A percentile compares a stretch with the other conserved stretches of the same genome.
phyloP scores from a whole-genome alignment of 495 filamentous ascomycete species.

The Letharia columbiana region DNA sequence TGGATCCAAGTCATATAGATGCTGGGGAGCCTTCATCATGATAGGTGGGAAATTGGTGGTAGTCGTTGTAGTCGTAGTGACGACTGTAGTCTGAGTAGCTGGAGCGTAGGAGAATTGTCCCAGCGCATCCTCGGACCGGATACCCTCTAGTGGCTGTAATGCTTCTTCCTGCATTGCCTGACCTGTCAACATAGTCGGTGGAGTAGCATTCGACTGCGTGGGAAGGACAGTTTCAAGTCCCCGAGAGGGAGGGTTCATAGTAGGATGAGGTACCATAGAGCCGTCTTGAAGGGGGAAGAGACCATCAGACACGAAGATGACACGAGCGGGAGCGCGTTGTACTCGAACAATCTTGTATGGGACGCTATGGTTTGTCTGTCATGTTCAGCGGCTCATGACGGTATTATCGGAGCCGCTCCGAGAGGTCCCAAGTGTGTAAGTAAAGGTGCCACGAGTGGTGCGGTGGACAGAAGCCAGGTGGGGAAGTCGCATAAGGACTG shows the following conservation, averaged over 20 bases:
- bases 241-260: constrained; percentile 9
- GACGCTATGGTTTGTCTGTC: neutral
- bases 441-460: neutral
- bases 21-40: constrained; percentile 63
- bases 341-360: neutral
- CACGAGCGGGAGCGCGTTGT: constrained; percentile 20
- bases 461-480: constrained; percentile 1
- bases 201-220: neutral
- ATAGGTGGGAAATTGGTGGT: constrained; percentile 83
- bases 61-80: constrained; percentile 92
- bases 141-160: constrained; percentile 14
- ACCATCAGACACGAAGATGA: constrained; percentile 18
- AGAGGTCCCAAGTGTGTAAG: constrained; percentile 9
- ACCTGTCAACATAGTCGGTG: neutral
- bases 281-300: constrained; percentile 2
- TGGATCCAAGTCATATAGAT: constrained; percentile 66
- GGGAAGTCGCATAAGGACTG: constrained; percentile 5
- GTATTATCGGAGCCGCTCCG: neutral
- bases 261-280: constrained; percentile 4
- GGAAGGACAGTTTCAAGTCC: neutral
- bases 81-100: constrained; percentile 64
- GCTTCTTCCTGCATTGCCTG: constrained; percentile 23
- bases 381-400: neutral
- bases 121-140: constrained; percentile 34
- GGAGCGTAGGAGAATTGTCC: constrained; percentile 64